Evolutionary conservation across 176 grass and related monocot species (phyloP), one percentile per base, ranked within the genome.

Genomic region (Metroxylon sagu): DNA sequence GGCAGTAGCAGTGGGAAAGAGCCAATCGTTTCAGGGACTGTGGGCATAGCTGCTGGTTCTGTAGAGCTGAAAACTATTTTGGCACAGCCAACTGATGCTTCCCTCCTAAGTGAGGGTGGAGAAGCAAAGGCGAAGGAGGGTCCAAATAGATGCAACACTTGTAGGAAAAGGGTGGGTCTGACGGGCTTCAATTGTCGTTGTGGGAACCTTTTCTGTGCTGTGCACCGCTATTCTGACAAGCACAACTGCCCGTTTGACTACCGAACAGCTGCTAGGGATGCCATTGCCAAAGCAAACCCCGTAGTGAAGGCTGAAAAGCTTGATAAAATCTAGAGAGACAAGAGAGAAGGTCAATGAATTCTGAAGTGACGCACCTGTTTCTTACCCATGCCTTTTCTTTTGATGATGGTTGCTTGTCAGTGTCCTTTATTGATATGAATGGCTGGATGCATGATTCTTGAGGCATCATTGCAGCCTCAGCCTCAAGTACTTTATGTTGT

Each of bases 241-340:
- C 93, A 97, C 7, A 75, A 92, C 48, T 97, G 93, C 77, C 69
- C 80, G 49, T 97, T 88, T 3, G 87, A 97, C 54, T 97, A 97
- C 39, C 87, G 87, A 19, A 84, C 81, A 2, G 93, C 84, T 0
- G 93, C 72, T n/a, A 86, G 75, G 78, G 87, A 87, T 71, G 84
- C 83, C 12, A 97, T 97, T 66, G 84, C 93, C 26, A 97, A 97
- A 77, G 93, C 93, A 19, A 97, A 97, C 55, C 93, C 93, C 1
- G 81, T 97, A 4, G 86, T 97, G 52, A 97, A 88, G 70, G 87
- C 87, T 4, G 93, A 97, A 61, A 97, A 97, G 52, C 87, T 97
- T 15, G 87, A 92, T 73, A 97, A 97, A 70, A 97, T 97, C 59
- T 97, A 96, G 65, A 65, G 56, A 28, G 18, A 25, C 18, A 57